Evolutionary conservation across 1,139 yeast species (phyloP), one percentile per base, ranked within the genome.

Genomic region (Geotrichum bryndzae): DNA sequence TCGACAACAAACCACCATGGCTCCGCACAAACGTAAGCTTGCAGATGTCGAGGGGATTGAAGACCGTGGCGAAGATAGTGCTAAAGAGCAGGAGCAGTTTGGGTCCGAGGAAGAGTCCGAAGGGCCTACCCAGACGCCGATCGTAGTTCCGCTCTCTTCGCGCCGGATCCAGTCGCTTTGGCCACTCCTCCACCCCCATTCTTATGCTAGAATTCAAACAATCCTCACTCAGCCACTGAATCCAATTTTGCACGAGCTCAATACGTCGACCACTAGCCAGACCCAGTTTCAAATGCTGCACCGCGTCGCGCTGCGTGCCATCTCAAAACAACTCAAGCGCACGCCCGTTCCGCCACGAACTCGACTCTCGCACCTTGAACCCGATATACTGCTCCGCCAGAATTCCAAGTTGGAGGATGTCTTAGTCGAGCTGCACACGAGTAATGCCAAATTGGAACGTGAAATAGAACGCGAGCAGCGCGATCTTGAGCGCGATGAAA

Each of bases 281-380:
- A 55, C 29, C 22, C 48, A 41, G 48, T 62, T 54, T 58, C 64
- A 56, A 31, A 35, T 51, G 35, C 50, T 51, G 18, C 38, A 57
- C 54, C 46, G 41, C 31, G 51, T n/a, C 7, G 35, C 33, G 6
- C 50, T 60, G n/a, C 41, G 29, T 18, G 23, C 51, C 11, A 38
- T 54, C 38, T 59, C 64, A 13, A 57, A 61, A n/a, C 58, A 51
- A 51, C 59, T 68, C 2, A 56, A 60, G n/a, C 55, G 59, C 15
- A 54, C 65, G 2, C 66, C 66, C 3, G 69, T 69, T 1, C 71
- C 71, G 7, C 68, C 67, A 1, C 56, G 59, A 7, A 66, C 69
- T 3, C 60, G 65, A 13, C 67, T 68, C 33, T 33, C 60, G 18
- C 68, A 66, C 54, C 68, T 64, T 56, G 65, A 60, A 46, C 62